Percentiles rank a stretch among this genome's conserved stretches.
phyloP scores from a whole-genome alignment of 2,329 filamentous ascomycete species.

The Diaporthe australafricana region DNA sequence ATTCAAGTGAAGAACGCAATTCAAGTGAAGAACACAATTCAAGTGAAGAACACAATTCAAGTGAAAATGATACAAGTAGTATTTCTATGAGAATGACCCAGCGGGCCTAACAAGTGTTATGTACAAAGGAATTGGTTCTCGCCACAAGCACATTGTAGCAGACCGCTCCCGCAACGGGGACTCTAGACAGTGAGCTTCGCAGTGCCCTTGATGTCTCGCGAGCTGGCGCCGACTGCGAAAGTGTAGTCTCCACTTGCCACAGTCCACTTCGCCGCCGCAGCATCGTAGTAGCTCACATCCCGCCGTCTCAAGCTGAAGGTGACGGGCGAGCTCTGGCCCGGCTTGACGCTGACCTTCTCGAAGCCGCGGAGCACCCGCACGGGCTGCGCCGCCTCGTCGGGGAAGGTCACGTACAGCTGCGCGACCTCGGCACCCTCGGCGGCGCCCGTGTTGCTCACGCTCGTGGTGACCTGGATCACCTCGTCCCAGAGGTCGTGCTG shows the following conservation, averaged over 20 bases:
- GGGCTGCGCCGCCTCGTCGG: slow-evolving; percentile 53
- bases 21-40: too few relatives aligned
- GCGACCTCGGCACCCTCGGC: slow-evolving; percentile 42
- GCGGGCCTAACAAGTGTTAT: neutral
- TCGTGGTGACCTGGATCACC: slow-evolving; percentile 50
- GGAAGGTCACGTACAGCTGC: slow-evolving; percentile 43
- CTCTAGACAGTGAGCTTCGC: neutral
- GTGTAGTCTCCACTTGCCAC: slow-evolving; percentile 57
- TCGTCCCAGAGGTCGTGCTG: slow-evolving; percentile 55
- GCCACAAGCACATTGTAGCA: neutral
- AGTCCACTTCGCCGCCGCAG: slow-evolving; percentile 69
- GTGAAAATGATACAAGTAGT: neutral
- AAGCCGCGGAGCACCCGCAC: slow-evolving; percentile 73
- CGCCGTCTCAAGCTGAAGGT: slow-evolving; percentile 67
- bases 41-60: too few relatives aligned
- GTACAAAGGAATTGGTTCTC: neutral
- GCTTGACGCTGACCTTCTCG: slow-evolving; percentile 66
- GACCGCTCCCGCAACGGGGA: neutral
- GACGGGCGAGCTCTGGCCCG: slow-evolving; percentile 54
- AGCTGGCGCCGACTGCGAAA: slow-evolving; percentile 60
- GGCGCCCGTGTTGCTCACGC: slow-evolving; percentile 55
- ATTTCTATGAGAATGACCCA: neutral
- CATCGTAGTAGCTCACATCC: slow-evolving; percentile 76
- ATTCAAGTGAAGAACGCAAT: too few relatives aligned
- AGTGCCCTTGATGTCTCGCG: slow-evolving; percentile 47